phyloP scores from a whole-genome alignment of 352 stramenopile species.

The Phytophthora sp. region DNA sequence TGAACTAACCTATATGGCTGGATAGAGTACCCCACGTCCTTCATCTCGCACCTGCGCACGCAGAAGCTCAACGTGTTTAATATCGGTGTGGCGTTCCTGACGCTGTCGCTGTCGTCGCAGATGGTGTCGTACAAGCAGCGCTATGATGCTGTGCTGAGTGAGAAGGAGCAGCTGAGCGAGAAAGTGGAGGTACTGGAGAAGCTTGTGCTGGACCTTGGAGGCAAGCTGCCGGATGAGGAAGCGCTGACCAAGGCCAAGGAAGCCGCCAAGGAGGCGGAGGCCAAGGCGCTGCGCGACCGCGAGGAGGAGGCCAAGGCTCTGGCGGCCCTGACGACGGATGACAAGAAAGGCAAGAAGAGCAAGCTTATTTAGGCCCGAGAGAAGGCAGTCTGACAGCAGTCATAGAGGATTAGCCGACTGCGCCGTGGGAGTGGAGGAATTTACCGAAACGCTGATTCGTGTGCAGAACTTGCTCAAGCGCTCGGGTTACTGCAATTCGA shows the following conservation, averaged over 20 bases:
- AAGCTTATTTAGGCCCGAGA: slow-evolving; percentile 69
- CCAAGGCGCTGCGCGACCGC: slow-evolving; percentile 26
- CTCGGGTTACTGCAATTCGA: background rate
- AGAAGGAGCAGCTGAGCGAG: slow-evolving; percentile 52
- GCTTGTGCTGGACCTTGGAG: slow-evolving; percentile 67
- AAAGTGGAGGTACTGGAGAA: slow-evolving; percentile 65
- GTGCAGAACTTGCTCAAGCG: slow-evolving; percentile 3
- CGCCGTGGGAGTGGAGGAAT: slow-evolving; percentile 6
- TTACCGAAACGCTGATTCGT: slow-evolving; percentile 11
- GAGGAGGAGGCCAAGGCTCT: slow-evolving; percentile 54
- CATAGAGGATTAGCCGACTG: slow-evolving; percentile 28
- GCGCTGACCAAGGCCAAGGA: slow-evolving; percentile 52
- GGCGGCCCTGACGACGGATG: slow-evolving; percentile 33
- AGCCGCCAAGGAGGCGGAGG: slow-evolving; percentile 50
- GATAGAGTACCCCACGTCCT: slow-evolving; percentile 82
- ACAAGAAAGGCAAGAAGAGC: slow-evolving; percentile 57
- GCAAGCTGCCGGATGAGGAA: slow-evolving; percentile 62
- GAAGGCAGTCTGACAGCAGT: slow-evolving; percentile 2
- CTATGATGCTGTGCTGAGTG: slow-evolving; percentile 43
- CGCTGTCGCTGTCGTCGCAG: slow-evolving; percentile 85
- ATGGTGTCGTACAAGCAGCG: slow-evolving; percentile 80
- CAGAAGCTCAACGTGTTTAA: slow-evolving; percentile 90
- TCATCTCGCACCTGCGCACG: slow-evolving; percentile 75
- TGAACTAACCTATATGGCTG: background rate
- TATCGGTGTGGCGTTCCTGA: slow-evolving; percentile 83